A percentile compares a stretch with the other conserved stretches of the same genome.
Evolutionary conservation across 2,329 filamentous ascomycete species (phyloP).

Genomic region (Talaromyces rugulosus): DNA sequence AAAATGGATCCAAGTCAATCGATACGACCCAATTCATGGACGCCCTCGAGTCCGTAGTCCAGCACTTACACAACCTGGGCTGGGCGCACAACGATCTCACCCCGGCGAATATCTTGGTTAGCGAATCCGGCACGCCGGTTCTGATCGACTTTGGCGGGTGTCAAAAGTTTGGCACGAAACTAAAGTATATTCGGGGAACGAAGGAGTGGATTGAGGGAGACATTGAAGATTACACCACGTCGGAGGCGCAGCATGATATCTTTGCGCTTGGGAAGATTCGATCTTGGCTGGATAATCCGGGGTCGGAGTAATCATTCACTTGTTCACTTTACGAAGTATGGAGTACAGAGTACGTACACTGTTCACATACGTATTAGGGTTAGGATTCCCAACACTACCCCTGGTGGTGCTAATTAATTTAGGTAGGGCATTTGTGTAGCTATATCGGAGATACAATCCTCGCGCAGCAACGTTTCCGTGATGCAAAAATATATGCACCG

Average conservation of each 20-base stretch:
- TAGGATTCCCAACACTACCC: background rate
- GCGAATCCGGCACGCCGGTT: conserved; percentile 34
- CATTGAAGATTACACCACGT: background rate
- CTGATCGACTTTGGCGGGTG: conserved; percentile 15
- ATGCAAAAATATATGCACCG: background rate
- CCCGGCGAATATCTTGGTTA: conserved; percentile 83
- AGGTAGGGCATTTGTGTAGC: no score
- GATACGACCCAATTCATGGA: background rate
- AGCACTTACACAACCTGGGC: conserved; percentile 74
- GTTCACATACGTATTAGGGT: no score
- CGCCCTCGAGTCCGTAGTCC: conserved; percentile 53
- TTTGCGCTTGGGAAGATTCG: background rate
- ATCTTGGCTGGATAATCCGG: background rate
- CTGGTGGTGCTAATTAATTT: no score
- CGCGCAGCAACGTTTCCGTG: background rate
- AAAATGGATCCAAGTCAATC: background rate
- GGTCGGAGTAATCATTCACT: background rate
- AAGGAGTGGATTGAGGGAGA: background rate
- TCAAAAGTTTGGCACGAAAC: background rate
- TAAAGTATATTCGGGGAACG: background rate
- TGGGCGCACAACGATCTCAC: conserved; percentile 93
- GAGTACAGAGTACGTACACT: no score
- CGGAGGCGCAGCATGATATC: background rate
- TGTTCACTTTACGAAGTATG: no score
- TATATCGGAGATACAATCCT: no score